Evolutionary conservation across 2,329 filamentous ascomycete genomes (phyloP), one percentile per base, ranked within the genome.

Genomic region (Colletotrichum sp.): DNA sequence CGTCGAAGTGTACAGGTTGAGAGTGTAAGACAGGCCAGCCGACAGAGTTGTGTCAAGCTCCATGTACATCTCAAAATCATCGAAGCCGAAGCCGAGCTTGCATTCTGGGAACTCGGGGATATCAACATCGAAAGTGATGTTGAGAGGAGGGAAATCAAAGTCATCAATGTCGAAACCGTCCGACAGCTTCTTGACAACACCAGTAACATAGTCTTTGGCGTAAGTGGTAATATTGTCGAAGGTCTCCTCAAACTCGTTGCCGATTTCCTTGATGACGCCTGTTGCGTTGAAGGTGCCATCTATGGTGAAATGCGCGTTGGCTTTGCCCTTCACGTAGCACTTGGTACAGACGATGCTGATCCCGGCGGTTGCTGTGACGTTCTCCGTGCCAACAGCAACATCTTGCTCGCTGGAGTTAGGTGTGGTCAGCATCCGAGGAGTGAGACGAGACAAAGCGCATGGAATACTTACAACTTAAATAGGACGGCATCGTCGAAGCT

Each of bases 21-120:
- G 77, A 1, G 83, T 87, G 77, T 91, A 90, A 0, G 85, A 87
- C 0, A 85, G 81, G 0, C 84, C 85, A 0, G 82, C 83, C 0
- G 84, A 82, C 1, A 91, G 77, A 0, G 82, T 81, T 0, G 87
- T 87, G 66, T 88, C 84, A 6, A 90, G 77, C 60, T 86, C 78
- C 76, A 91, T 82, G 78, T 90, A 92, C 1, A 92, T 75, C 78
- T 92, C 90, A 36, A 91, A 65, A 1, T 82, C 83, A 69, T 90
- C 88, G 74, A 92, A 89, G 30, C 85, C 81, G 61, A 92, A 87
- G 7, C 80, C 79, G 1, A 92, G 79, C 4, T 80, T 78, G 26
- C 81, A 82, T 28, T 86, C 85, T 0, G 87, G 88, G 7, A 91
- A 84, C 5, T 83, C 80, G 0, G 83, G 82, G 0, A 89, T 58